Evolutionary conservation across 2,329 filamentous ascomycete species (phyloP).

Genomic region (Aphanocladium album): DNA sequence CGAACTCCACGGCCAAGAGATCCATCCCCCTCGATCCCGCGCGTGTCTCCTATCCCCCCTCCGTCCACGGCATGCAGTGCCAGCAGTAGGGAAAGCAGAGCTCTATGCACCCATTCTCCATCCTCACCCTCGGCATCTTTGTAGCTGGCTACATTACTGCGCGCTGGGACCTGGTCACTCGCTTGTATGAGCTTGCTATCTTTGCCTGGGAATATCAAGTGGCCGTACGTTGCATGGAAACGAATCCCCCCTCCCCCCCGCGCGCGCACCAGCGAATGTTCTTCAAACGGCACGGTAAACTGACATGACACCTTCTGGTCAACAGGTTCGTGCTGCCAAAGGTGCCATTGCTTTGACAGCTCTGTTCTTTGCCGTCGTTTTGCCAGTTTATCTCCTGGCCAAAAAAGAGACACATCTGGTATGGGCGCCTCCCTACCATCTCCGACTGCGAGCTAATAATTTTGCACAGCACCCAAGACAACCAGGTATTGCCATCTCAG

Average conservation of each 20-base stretch:
- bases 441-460: slow-evolving; percentile 16
- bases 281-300: neutral
- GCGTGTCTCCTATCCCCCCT: slow-evolving; percentile 17
- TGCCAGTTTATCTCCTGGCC: slow-evolving; percentile 81
- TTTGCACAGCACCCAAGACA: slow-evolving; percentile 70
- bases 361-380: slow-evolving; percentile 76
- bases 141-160: slow-evolving; percentile 99
- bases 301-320: slow-evolving; percentile 3
- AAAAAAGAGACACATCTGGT: slow-evolving; percentile 75
- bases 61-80: slow-evolving; percentile 38
- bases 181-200: slow-evolving; percentile 91
- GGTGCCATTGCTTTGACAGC: slow-evolving; percentile 78
- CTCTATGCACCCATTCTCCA: slow-evolving; percentile 96
- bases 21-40: slow-evolving; percentile 8
- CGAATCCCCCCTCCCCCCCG: neutral
- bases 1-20: neutral
- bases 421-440: slow-evolving; percentile 29
- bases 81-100: slow-evolving; percentile 33
- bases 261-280: neutral
- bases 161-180: slow-evolving; percentile 96
- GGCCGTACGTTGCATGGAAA: slow-evolving; percentile 57
- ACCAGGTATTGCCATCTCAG: slow-evolving; percentile 76
- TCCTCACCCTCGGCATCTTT: slow-evolving; percentile 95
- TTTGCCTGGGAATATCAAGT: slow-evolving; percentile 99
- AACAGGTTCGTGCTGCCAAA: slow-evolving; percentile 75